Evolutionary conservation across 768 basidiomycete genomes (phyloP).

Genomic region (Kwoniella europaea): DNA sequence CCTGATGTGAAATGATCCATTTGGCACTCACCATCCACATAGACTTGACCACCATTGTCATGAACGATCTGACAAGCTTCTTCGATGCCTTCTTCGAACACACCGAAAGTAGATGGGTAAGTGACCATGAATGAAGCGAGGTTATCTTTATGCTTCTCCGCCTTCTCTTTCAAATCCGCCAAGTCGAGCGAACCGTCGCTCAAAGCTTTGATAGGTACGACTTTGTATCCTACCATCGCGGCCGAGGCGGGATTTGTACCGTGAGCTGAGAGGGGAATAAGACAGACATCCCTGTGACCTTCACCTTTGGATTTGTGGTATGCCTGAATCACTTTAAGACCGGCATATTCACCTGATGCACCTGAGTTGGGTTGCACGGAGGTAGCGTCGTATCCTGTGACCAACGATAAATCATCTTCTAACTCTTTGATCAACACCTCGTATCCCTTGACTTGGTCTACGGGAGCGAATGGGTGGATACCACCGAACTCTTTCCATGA

Average conservation of each 20-base stretch:
- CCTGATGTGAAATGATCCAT: no score
- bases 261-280: constrained; percentile 95
- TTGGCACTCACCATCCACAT: constrained; percentile 74
- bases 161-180: constrained; percentile 76
- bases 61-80: constrained; percentile 93
- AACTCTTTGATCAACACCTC: constrained; percentile 83
- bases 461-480: constrained; percentile 91
- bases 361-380: constrained; percentile 99
- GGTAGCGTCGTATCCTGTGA: constrained; percentile 95
- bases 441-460: constrained; percentile 88
- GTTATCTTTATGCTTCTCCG: constrained; percentile 85
- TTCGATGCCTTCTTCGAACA: constrained; percentile 87
- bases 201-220: constrained; percentile 90
- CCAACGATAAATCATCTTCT: constrained; percentile 84
- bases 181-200: constrained; percentile 87
- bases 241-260: constrained; percentile 99
- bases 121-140: constrained; percentile 98
- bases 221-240: constrained; percentile 95
- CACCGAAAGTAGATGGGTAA: constrained; percentile 96
- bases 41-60: constrained; percentile 93
- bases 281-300: constrained; percentile 81
- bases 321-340: constrained; percentile 90
- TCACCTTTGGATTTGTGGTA: constrained; percentile 91
- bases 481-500: constrained; percentile 90
- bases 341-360: constrained; percentile 95